Evolutionary conservation across 495 filamentous ascomycete genomes (phyloP), one percentile per base, ranked within the genome.

Genomic region (Parachaetomium inaequale): DNA sequence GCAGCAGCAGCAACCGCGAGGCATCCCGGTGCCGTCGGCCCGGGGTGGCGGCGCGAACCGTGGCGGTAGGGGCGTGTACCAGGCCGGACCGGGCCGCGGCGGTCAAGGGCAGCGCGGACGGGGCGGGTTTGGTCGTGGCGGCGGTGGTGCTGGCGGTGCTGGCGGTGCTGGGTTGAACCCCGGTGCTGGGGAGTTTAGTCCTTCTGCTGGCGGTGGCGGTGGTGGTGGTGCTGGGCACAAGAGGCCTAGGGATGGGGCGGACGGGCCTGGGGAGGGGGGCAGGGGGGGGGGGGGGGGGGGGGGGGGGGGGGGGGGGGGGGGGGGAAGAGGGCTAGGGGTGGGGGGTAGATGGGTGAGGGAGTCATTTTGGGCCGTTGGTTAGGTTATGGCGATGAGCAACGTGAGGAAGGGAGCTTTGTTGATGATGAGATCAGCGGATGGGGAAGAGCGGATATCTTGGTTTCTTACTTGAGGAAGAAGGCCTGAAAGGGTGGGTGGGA

Each of bases 101-200:
- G 64, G 70, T 55, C 66, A 65, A 36, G 70, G 70, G 25, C 66
- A 38, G 6, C 63, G 70, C 45, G 70, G 70, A 3, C 65, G 70
- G 0, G 70, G 70, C 36, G 68, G 68, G 1, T 69, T 71, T 32
- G 60, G 52, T 23, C 56, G 63, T 15, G 60, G 67, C n/a, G 65
- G 65, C 6, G 56, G 50, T 23, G 59, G 25, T 21, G 61, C 31
- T 38, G 51, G 31, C 43, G n/a, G 31, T 32, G 31, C 12, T 40
- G 36, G 52, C 21, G 58, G 51, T 4, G 63, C 54, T 6, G 64
- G 65, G 4, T 19, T 73, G 61, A 73, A 73, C 34, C 70, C 70
- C 3, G 23, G 54, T 62, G 70, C 70, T 15, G 70, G 70, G 1
- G 70, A 73, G 32, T 73, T 73, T 25, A 68, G 36, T 17, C 70